Base-by-base conservation (phyloP, 345 rosid genomes). In the Eucalyptus victrix region DNA sequence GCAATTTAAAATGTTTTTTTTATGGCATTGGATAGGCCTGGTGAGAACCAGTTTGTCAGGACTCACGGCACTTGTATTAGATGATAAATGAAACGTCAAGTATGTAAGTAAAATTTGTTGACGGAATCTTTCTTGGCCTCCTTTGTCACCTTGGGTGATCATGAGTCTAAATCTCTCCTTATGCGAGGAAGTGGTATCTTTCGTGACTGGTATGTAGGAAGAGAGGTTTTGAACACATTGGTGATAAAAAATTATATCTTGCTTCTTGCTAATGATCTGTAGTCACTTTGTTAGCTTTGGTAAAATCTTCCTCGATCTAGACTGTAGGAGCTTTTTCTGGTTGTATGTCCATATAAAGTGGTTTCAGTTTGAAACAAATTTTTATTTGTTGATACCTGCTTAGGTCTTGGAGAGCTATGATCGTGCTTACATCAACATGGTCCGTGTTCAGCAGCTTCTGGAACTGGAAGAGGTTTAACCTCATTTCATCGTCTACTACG, bases 391-490 rank as follows among this genome's bases (percentile, higher is more conserved):
- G 15, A 45, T 87, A 32, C 44, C 87, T 95, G 87, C 90, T 87
- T 88, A 98, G 99, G 99, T 98, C 92, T 92, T 98, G 92, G 99
- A 97, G 93, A 98, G 99, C 94, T 98, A 98, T 90, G 99, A 98
- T 88, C 98, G 99, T 92, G 99, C 99, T 51, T 98, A 98, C 89
- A 94, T 87, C 93, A 97, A 98, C 92, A 97, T 98, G 99, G 98
- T 98, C 90, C 98, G 99, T 88, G 99, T 98, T 92, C 99, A 98
- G 94, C 99, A 96, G 95, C 95, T 98, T 49, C 95, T 99, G 87
- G 99, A 98, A 92, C 93, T 98, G 72, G 99, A 97, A 92, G 99
- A 98, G 99, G 99, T 98, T 87, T 90, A 88, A 90, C 91, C 87
- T 88, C 87, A 37, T 76, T 44, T 76, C 83, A 19, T 76, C 28